Percentiles rank a stretch among this genome's conserved stretches.
phyloP scores from a whole-genome alignment of 2,329 filamentous ascomycete genomes.

The Colletotrichum brevisporum region DNA sequence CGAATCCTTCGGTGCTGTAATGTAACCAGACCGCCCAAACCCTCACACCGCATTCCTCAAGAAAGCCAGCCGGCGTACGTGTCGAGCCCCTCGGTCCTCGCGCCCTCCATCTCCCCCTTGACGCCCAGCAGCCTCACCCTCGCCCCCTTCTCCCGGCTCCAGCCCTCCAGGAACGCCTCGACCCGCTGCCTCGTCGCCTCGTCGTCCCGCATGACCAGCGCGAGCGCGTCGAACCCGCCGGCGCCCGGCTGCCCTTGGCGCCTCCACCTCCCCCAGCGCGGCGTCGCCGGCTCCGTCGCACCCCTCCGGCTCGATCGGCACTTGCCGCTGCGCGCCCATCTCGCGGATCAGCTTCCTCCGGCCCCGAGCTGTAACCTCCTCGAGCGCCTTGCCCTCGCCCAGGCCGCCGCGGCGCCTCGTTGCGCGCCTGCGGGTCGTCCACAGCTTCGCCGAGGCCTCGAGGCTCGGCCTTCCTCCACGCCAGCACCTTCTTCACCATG shows the following conservation, averaged over 20 bases:
- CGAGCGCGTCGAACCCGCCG: slow-evolving; percentile 94
- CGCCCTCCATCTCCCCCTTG: slow-evolving; percentile 80
- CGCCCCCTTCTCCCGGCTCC: slow-evolving; percentile 71
- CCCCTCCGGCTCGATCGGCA: slow-evolving; percentile 89
- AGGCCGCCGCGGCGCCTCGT: slow-evolving; percentile 78
- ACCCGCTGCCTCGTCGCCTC: slow-evolving; percentile 73
- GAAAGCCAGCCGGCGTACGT: slow-evolving; percentile 61
- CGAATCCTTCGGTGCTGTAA: too few relatives aligned
- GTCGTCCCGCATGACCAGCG: slow-evolving; percentile 83
- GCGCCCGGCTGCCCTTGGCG: too few relatives aligned
- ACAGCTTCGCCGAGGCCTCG: slow-evolving; percentile 77
- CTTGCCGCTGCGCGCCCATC: slow-evolving; percentile 83
- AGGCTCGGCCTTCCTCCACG: slow-evolving; percentile 80
- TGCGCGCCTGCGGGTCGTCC: slow-evolving; percentile 81
- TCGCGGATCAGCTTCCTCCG: slow-evolving; percentile 76
- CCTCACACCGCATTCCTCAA: slow-evolving; percentile 9
- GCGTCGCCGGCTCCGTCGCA: slow-evolving; percentile 91
- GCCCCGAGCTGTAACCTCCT: slow-evolving; percentile 60
- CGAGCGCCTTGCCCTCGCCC: slow-evolving; percentile 61
- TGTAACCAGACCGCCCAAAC: too few relatives aligned
- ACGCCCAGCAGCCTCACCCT: slow-evolving; percentile 79
- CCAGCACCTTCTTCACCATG: slow-evolving; percentile 94
- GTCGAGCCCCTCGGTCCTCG: slow-evolving; percentile 60
- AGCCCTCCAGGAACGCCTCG: slow-evolving; percentile 73
- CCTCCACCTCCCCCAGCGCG: slow-evolving; percentile 77